Base-by-base conservation (phyloP, 768 basidiomycete species). In the Zangia roseola region DNA sequence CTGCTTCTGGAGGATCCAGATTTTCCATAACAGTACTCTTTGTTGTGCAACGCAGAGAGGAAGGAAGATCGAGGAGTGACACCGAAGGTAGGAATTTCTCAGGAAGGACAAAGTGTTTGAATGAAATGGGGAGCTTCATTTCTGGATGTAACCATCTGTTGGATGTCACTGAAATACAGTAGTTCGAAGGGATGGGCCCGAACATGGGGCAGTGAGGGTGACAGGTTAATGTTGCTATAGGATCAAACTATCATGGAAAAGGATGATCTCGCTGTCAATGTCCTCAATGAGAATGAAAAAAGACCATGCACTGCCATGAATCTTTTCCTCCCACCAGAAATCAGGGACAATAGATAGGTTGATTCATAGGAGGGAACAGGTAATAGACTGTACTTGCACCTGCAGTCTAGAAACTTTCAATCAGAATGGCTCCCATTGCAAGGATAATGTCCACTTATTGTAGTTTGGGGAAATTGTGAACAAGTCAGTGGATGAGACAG, bases 111-210 rank as follows among this genome's bases (percentile, higher is more conserved):
- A 99, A 82, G 63, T 98, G 94, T 68, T 95, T 97, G 83, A 99
- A 98, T 1, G 92, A 94, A 43, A 98, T 89, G 0, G 97, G 94
- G 0, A 98, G 74, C 10, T 92, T 83, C 1, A 94, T 98, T 70
- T 97, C 94, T 2, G 94, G 82, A 57, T 98, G 94, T 31, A 97
- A 61, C 95, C 97, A 99, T 28, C 91, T 82, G 63, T 99, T 94
- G 4, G 94, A 95, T 52, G 94, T 80, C 48, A 98, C 75, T 7
- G 91, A 92, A 63, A 99, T 93, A 68, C 91, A 98, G 74, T 98
- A 98, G 67, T 98, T 98, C 2, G 97, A 97, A 17, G 97, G 95
- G 13, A 97, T 87, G 0, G 97, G 95, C 61, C 98, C 95, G 59
- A 88, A 91, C 82, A 99, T 0, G 94, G 93, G 2, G 97, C 91